Evolutionary conservation across 441 rosid genomes (phyloP).

Genomic region (Populus tomentosa): DNA sequence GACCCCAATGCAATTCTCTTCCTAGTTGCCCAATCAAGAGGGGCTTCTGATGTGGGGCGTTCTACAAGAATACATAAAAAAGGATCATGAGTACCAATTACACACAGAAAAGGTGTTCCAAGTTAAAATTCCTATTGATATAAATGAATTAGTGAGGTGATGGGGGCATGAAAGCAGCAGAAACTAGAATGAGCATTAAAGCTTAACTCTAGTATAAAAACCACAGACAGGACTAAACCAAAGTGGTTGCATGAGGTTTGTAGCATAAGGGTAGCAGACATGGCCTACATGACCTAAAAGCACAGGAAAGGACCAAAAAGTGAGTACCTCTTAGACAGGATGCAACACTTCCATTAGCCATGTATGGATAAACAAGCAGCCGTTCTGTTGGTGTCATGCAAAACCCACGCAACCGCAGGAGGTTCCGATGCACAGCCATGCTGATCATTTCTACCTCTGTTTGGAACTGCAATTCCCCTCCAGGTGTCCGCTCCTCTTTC

Average conservation of each 20-base stretch:
- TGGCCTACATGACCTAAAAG: neutral
- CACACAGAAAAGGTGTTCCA: neutral
- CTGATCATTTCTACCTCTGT: constrained; percentile 74
- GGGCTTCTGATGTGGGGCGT: constrained; percentile 56
- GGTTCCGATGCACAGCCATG: constrained; percentile 74
- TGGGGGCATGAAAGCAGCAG: neutral
- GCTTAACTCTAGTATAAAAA: neutral
- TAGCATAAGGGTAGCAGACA: neutral
- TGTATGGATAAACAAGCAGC: constrained; percentile 74
- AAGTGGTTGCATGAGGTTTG: neutral
- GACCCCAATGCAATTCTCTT: constrained; percentile 78
- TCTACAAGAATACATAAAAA: constrained; percentile 37
- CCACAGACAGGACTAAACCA: neutral
- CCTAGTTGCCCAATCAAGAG: constrained; percentile 75
- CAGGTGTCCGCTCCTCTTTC: too few relatives aligned
- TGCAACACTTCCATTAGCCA: constrained; percentile 88
- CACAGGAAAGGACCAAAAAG: neutral
- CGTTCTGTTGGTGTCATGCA: constrained; percentile 77
- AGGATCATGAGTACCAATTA: neutral
- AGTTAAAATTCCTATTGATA: neutral
- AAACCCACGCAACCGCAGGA: constrained; percentile 65
- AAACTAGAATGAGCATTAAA: neutral
- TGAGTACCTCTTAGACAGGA: constrained; percentile 67
- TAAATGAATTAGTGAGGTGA: neutral
- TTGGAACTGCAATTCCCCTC: too few relatives aligned